Base-by-base conservation (phyloP, 1,284 basidiomycete genomes). In the Trametes pubescens region DNA sequence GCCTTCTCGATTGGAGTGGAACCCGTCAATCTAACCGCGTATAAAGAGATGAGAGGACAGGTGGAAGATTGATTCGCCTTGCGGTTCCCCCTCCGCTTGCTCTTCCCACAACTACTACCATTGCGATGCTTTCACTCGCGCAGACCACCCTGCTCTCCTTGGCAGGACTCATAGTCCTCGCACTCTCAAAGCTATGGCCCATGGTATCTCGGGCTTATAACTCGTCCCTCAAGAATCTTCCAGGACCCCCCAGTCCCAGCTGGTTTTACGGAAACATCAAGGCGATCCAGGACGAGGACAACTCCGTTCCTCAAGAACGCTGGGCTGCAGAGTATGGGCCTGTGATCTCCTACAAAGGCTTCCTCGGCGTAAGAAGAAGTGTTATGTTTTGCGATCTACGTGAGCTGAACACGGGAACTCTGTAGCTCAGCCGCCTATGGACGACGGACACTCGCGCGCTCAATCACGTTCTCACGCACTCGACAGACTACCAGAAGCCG, bases 291-390 rank as follows among this genome's bases (percentile, higher is more conserved):
- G 71, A 78, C 2, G 76, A 75, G 16, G 74, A 72, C 13, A 81
- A 85, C 64, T 59, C 80, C 2, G 76, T 77, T 0, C 66, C 82
- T 24, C 80, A 84, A 32, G 83, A 87, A 57, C 70, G 81, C 70
- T 92, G 90, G 89, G 72, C 80, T 0, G 69, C 77, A 46, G 67
- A 85, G 64, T 88, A 88, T 65, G 89, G 90, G 0, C 72, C 65
- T 9, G 85, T 82, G 0, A 68, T 89, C 54, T 80, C 73, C 61
- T 86, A 82, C 61, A 79, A 79, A 57, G 76, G 76, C 1, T 69
- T 85, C 1, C 75, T 88, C 35, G 77, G 78, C 35, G 88, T 88
- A 64, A 57, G 82, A 18, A 2, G 16, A n/a, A 43, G 4, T n/a
- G 10, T 4, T 2, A 18, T 3, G 4, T 18, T 16, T 4, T 16